Conservation (phyloP, 208 protist species). For the Acanthamoeba lugdunensis region DNA sequence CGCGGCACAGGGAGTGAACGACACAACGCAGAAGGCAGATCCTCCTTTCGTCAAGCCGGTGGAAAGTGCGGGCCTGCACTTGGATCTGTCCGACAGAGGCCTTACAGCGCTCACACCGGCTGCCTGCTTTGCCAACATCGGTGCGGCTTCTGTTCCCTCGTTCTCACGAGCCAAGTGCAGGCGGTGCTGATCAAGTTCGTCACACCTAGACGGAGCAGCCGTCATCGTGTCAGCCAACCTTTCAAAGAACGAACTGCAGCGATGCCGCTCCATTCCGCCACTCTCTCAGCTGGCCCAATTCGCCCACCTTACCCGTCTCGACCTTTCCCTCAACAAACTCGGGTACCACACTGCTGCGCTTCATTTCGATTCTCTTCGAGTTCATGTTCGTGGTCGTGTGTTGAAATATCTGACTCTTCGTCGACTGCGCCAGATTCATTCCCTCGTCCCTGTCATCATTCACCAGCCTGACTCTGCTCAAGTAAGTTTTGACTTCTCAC, state of each 20-base stretch:
- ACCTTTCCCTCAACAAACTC: conserved; percentile 10
- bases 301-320: background rate
- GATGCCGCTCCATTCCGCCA: background rate
- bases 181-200: background rate
- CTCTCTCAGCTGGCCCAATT: background rate
- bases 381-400: too few species aligned
- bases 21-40: background rate
- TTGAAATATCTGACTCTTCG: too few species aligned
- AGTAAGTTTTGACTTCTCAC: background rate
- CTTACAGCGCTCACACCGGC: background rate
- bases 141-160: background rate
- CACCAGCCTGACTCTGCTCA: background rate
- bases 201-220: background rate
- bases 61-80: background rate
- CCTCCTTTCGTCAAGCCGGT: background rate
- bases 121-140: background rate
- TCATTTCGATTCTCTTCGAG: background rate
- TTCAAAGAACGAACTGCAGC: background rate
- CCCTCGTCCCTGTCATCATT: background rate
- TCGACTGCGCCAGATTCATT: background rate
- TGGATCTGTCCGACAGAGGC: background rate
- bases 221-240: background rate
- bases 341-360: background rate
- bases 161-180: background rate
- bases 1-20: background rate